Percentiles rank a stretch among this genome's conserved stretches.
Conservation (phyloP, 176 grass and related monocot species). For the Canna indica region DNA sequence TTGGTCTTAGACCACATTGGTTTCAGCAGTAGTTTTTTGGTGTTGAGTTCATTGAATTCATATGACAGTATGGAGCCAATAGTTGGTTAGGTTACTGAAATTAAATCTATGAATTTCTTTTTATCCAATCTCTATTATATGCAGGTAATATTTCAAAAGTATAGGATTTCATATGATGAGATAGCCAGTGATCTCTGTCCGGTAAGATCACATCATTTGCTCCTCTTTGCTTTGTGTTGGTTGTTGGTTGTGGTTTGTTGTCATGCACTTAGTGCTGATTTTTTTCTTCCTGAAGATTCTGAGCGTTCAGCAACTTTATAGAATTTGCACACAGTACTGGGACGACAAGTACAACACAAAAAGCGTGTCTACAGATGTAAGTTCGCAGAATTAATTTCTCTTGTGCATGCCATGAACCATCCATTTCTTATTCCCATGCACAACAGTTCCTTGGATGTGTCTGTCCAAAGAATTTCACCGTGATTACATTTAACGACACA, state of each 20-base stretch:
- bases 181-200: conserved; percentile 83
- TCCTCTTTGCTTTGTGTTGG: background rate
- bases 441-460: background rate
- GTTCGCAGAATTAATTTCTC: conserved; percentile 17
- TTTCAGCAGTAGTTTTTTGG: no score
- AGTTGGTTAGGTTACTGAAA: background rate
- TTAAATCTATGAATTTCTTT: background rate
- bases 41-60: background rate
- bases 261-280: background rate
- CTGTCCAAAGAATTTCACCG: no score
- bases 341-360: conserved; percentile 97
- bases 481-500: no score
- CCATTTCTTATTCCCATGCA: no score
- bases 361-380: conserved; percentile 87
- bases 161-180: conserved; percentile 86
- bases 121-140: conserved; percentile 4
- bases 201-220: conserved; percentile 31
- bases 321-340: conserved; percentile 97
- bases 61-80: background rate
- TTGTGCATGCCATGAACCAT: background rate
- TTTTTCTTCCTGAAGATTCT: conserved; percentile 46
- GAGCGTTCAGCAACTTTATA: conserved; percentile 86
- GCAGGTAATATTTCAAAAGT: conserved; percentile 96
- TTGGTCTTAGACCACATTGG: no score
- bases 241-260: conserved; percentile 4